phyloP scores from a whole-genome alignment of 2,329 filamentous ascomycete genomes.

The Botrytis cinerea region DNA sequence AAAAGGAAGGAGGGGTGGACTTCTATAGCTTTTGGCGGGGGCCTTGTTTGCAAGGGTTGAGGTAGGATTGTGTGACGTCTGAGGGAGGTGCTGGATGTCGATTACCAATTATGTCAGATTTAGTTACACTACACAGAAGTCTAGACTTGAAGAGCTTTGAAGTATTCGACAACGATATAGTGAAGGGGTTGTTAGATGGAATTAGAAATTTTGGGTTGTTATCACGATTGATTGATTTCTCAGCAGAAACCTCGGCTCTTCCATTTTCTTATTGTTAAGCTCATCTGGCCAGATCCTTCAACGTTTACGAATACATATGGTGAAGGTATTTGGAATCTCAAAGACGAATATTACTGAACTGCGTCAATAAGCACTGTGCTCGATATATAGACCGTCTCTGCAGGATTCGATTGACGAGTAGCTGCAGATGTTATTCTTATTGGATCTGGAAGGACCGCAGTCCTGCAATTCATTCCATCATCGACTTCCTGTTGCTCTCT shows the following conservation, averaged over 20 bases:
- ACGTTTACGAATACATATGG: background rate
- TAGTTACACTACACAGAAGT: background rate
- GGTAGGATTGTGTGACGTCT: background rate
- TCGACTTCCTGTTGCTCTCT: background rate
- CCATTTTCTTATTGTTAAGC: background rate
- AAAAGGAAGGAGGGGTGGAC: conserved; percentile 10
- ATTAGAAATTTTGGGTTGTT: background rate
- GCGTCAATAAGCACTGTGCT: background rate
- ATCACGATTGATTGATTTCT: conserved; percentile 12
- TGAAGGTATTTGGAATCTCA: background rate
- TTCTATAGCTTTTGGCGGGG: conserved; percentile 15
- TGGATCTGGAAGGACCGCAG: background rate
- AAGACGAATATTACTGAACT: background rate
- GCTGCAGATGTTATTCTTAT: background rate
- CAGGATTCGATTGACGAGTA: background rate
- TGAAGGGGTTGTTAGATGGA: background rate
- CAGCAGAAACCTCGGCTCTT: conserved; percentile 16
- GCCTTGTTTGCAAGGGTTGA: background rate
- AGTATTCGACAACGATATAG: background rate
- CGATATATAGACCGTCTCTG: background rate
- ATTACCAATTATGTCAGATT: conserved; percentile 16
- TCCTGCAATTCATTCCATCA: background rate
- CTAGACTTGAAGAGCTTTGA: background rate
- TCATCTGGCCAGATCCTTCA: background rate
- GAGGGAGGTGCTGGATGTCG: background rate